Percentiles rank a stretch among this genome's conserved stretches.
These are phyloP conservation scores for Schwanniomyces polymorphus DNA, from an alignment of 805 yeast genomes.

Conservation along the genomic window DNA sequence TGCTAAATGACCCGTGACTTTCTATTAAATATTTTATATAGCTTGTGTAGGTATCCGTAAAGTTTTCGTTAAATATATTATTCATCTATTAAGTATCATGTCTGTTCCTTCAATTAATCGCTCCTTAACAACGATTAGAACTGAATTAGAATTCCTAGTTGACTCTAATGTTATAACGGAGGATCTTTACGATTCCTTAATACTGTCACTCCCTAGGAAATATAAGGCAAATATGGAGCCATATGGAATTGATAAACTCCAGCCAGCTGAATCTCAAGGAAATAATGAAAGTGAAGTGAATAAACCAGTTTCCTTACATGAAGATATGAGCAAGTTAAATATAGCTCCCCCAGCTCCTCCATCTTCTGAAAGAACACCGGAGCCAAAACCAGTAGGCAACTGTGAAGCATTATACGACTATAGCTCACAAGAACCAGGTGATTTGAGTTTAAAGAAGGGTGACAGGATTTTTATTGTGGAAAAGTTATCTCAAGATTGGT, in stretches of 20 bases:
- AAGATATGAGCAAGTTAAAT: conserved; percentile 1
- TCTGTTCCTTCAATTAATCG: conserved; percentile 69
- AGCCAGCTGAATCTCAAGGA: conserved; percentile 1
- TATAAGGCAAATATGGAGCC: conserved; percentile 53
- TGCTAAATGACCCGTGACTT: neutral
- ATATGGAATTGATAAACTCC: conserved; percentile 39
- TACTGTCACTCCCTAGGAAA: conserved; percentile 54
- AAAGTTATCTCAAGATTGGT: conserved; percentile 84
- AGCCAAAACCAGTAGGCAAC: conserved; percentile 29
- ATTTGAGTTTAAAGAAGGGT: conserved; percentile 63
- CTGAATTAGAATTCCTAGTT: conserved; percentile 76
- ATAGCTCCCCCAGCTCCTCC: conserved; percentile 18
- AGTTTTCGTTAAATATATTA: neutral
- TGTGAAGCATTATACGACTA: conserved; percentile 76
- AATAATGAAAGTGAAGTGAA: neutral
- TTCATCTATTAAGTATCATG: conserved; percentile 19
- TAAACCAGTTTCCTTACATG: conserved; percentile 1
- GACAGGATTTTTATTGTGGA: conserved; percentile 71
- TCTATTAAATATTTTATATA: neutral
- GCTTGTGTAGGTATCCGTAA: neutral
- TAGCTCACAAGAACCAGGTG: conserved; percentile 72
- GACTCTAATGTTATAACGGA: conserved; percentile 74
- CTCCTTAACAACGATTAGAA: conserved; percentile 69
- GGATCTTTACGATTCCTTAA: conserved; percentile 51
- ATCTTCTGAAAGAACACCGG: conserved; percentile 10